Evolutionary conservation across 305 asterid genomes (phyloP).

Genomic region (Fraxinus platypoda): DNA sequence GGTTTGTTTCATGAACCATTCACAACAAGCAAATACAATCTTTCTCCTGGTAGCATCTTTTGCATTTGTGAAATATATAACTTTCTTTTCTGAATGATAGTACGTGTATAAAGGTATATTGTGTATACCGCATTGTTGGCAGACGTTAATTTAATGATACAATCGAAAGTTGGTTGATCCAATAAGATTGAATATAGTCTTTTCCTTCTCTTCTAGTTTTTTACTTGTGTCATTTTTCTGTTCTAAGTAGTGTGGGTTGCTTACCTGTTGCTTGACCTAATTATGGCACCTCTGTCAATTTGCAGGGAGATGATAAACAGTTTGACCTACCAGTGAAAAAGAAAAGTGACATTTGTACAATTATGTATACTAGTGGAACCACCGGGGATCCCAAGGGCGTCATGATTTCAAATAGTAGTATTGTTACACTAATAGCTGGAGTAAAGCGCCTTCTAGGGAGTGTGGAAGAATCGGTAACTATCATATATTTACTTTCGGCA

Average conservation of each 20-base stretch:
- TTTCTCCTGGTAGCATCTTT: background rate
- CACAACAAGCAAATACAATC: background rate
- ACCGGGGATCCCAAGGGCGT: slow-evolving; percentile 99
- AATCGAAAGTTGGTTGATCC: background rate
- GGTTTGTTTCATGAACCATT: background rate
- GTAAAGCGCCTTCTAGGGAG: slow-evolving; percentile 59
- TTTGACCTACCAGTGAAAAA: slow-evolving; percentile 78
- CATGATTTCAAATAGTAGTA: slow-evolving; percentile 79
- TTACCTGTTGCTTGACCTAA: slow-evolving; percentile 21
- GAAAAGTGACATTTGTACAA: slow-evolving; percentile 83
- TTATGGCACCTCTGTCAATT: slow-evolving; percentile 29
- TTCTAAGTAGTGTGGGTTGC: background rate
- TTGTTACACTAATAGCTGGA: slow-evolving; percentile 81
- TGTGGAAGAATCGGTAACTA: slow-evolving; percentile 66
- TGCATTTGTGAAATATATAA: background rate
- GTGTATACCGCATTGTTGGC: background rate
- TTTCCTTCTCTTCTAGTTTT: slow-evolving; percentile 2
- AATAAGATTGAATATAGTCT: slow-evolving; percentile 9
- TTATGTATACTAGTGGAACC: slow-evolving; percentile 96
- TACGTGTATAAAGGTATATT: slow-evolving; percentile 2
- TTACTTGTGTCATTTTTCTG: background rate
- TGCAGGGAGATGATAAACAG: slow-evolving; percentile 69
- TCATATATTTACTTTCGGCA: slow-evolving; percentile 1
- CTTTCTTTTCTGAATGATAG: slow-evolving; percentile 7
- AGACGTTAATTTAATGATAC: background rate